phyloP scores from a whole-genome alignment of 352 stramenopile genomes.

The Phytophthora multivora region DNA sequence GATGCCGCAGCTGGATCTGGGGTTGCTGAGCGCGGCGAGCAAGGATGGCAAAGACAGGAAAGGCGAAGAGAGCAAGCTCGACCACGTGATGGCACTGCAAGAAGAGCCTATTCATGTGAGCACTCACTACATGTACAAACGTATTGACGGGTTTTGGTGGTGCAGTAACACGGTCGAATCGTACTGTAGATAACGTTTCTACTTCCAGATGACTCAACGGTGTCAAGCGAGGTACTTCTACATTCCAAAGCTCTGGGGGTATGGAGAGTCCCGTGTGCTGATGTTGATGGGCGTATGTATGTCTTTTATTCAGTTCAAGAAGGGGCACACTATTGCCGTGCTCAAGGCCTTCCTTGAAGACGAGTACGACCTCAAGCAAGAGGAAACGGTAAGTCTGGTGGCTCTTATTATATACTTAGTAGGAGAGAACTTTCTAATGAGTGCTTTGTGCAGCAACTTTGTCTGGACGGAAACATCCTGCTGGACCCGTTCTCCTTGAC shows the following conservation, averaged over 20 bases:
- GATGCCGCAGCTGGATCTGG: conserved; percentile 36
- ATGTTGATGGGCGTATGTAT: neutral
- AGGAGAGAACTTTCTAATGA: neutral
- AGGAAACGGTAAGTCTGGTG: conserved; percentile 34
- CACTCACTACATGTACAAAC: neutral
- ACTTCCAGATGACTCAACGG: conserved; percentile 56
- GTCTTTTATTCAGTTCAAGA: conserved; percentile 54
- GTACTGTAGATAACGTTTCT: conserved; percentile 54
- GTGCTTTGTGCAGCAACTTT: conserved; percentile 41
- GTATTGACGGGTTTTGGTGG: neutral
- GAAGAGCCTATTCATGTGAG: conserved; percentile 57
- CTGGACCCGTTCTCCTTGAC: conserved; percentile 71
- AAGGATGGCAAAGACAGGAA: conserved; percentile 18
- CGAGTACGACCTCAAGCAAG: conserved; percentile 47
- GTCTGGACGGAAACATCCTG: conserved; percentile 39
- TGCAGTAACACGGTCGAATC: neutral
- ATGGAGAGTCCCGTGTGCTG: neutral
- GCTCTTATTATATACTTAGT: too few species aligned
- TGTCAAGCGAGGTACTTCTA: conserved; percentile 40
- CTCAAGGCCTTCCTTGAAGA: conserved; percentile 66
- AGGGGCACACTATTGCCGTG: conserved; percentile 64
- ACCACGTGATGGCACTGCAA: conserved; percentile 61
- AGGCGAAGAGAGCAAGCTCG: conserved; percentile 57
- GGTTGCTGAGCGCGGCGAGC: conserved; percentile 24
- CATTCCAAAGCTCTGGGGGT: neutral